Conservation (phyloP, 179 eudicot species). For the Gypsophila paniculata region DNA sequence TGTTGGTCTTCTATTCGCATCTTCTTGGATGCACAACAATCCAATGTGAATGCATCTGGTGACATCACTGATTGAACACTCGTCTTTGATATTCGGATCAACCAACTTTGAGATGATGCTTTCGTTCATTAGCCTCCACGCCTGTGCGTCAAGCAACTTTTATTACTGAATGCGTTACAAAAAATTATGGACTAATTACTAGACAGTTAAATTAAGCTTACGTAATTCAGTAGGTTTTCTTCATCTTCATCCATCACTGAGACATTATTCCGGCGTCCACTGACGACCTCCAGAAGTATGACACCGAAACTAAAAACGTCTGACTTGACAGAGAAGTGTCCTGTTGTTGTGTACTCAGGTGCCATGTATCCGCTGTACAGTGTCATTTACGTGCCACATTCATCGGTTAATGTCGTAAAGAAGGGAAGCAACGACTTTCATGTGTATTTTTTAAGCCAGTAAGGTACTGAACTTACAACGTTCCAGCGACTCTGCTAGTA, state of each 20-base stretch:
- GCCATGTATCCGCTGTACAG: constrained; percentile 34
- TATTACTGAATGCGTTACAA: neutral
- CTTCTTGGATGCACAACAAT: constrained; percentile 34
- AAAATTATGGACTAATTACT: no score
- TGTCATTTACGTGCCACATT: neutral
- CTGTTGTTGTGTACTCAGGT: constrained; percentile 29
- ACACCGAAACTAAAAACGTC: constrained; percentile 33
- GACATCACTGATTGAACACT: constrained; percentile 17
- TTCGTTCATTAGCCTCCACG: constrained; percentile 38
- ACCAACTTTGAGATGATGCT: constrained; percentile 16
- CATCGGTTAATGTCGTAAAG: neutral
- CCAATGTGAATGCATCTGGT: constrained; percentile 31
- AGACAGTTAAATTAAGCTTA: constrained; percentile 7
- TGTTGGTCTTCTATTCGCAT: constrained; percentile 26
- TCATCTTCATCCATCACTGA: neutral
- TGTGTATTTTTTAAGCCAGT: neutral
- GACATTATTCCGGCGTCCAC: constrained; percentile 24
- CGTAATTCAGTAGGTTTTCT: constrained; percentile 20
- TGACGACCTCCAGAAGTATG: constrained; percentile 27
- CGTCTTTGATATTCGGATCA: constrained; percentile 23
- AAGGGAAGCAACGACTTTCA: neutral
- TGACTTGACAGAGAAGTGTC: constrained; percentile 27
- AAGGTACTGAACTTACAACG: constrained; percentile 12
- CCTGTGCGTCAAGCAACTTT: constrained; percentile 9
- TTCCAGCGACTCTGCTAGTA: constrained; percentile 26